Conservation (phyloP, 148 eudicot species). For the Talinum fruticosum region DNA sequence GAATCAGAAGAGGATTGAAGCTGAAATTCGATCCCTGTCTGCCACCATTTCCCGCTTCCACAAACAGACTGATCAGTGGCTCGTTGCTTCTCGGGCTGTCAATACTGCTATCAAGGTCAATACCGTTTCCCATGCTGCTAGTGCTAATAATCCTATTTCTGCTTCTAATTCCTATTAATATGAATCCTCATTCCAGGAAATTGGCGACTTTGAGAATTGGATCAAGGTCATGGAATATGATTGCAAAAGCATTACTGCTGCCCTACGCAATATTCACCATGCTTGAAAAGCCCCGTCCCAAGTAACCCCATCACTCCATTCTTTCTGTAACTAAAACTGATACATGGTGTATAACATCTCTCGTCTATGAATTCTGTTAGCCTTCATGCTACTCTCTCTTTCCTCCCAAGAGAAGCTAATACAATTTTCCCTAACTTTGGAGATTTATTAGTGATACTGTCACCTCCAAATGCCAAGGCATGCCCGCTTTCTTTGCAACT, state of each 20-base stretch:
- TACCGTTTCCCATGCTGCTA: background rate
- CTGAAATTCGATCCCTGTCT: conserved; percentile 60
- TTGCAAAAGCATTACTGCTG: conserved; percentile 67
- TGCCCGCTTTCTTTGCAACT: too few species aligned
- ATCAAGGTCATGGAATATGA: conserved; percentile 86
- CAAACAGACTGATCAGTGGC: conserved; percentile 90
- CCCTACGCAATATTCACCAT: conserved; percentile 71
- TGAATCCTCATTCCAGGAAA: conserved; percentile 47
- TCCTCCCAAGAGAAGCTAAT: too few species aligned
- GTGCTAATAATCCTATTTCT: background rate
- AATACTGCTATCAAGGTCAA: conserved; percentile 67
- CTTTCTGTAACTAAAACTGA: background rate
- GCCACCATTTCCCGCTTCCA: conserved; percentile 50
- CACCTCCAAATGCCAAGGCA: too few species aligned
- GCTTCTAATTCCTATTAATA: too few species aligned
- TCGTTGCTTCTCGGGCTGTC: conserved; percentile 65
- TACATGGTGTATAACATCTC: too few species aligned
- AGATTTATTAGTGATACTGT: too few species aligned
- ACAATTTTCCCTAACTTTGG: too few species aligned
- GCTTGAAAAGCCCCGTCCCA: conserved; percentile 19
- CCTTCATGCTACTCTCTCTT: too few species aligned
- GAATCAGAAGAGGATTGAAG: conserved; percentile 75
- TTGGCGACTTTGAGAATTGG: conserved; percentile 94
- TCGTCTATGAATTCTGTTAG: too few species aligned
- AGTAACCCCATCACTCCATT: background rate